A percentile compares a stretch with the other conserved stretches of the same genome.
Evolutionary conservation across 306 rosid species (phyloP).

Genomic region (Albizia julibrissin): DNA sequence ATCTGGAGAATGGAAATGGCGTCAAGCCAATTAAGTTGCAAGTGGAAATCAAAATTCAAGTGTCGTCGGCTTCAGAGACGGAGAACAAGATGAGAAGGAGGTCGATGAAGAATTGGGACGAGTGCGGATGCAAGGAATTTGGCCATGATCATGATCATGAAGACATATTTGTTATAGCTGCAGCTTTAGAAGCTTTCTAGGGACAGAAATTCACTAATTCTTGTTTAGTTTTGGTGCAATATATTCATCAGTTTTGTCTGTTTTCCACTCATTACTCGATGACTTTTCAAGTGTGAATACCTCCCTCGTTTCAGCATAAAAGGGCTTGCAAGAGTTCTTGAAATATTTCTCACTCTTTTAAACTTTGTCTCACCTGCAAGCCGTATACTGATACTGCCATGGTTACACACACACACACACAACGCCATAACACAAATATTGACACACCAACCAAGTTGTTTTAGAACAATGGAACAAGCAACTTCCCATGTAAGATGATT

Average conservation of each 20-base stretch:
- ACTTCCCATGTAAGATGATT: neutral
- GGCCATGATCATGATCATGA: constrained; percentile 53
- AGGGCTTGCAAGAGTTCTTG: neutral
- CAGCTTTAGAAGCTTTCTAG: constrained; percentile 60
- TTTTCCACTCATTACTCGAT: neutral
- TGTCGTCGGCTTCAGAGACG: constrained; percentile 7
- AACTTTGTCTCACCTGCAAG: neutral
- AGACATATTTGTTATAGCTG: constrained; percentile 54
- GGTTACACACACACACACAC: neutral
- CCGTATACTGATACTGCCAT: neutral
- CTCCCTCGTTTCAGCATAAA: neutral
- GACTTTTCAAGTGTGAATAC: neutral
- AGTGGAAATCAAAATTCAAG: constrained; percentile 51
- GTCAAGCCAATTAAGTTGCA: constrained; percentile 43
- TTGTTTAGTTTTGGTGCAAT: neutral
- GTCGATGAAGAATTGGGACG: constrained; percentile 34
- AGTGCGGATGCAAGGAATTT: constrained; percentile 62
- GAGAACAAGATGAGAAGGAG: constrained; percentile 33
- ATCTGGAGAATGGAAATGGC: constrained; percentile 26
- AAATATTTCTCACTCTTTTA: neutral
- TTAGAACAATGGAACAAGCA: neutral
- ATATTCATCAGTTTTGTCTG: neutral
- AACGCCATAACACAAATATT: neutral
- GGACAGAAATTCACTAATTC: neutral
- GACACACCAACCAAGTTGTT: neutral